Conservation (phyloP, 2,329 filamentous ascomycete species). For the Claviceps digitariae region DNA sequence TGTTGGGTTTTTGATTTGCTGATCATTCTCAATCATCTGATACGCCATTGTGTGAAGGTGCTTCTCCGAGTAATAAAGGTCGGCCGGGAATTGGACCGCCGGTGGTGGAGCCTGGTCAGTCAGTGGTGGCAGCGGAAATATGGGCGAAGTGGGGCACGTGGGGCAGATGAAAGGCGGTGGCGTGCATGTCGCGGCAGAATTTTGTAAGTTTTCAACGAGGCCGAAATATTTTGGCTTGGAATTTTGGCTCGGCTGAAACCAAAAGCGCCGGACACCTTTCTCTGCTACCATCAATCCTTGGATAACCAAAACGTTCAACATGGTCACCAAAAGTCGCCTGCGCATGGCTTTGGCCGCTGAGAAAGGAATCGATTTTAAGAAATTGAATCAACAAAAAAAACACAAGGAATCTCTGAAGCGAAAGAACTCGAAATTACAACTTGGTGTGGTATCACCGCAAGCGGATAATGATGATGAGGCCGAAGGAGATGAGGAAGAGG, state of each 20-base stretch:
- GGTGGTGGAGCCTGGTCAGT: background rate
- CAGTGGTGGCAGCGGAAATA: too few species aligned
- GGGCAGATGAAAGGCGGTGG: slow-evolving; percentile 1
- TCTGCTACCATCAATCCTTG: background rate
- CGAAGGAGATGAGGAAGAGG: background rate
- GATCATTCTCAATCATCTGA: background rate
- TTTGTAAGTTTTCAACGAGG: slow-evolving; percentile 4
- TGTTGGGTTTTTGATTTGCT: background rate
- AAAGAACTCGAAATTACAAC: slow-evolving; percentile 16
- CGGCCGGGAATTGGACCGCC: background rate
- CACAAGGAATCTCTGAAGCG: slow-evolving; percentile 29
- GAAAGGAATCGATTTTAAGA: slow-evolving; percentile 39
- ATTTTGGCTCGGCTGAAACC: background rate
- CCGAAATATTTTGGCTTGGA: slow-evolving; percentile 1
- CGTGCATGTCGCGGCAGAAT: slow-evolving; percentile 4
- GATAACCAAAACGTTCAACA: slow-evolving; percentile 8
- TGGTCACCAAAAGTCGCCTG: slow-evolving; percentile 35
- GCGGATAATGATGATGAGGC: background rate
- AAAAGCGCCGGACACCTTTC: background rate
- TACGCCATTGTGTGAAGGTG: background rate
- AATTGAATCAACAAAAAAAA: slow-evolving; percentile 35
- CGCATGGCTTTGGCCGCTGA: slow-evolving; percentile 41
- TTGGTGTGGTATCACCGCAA: slow-evolving; percentile 10
- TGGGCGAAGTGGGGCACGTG: background rate
- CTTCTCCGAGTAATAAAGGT: too few species aligned